Base-by-base conservation (phyloP, 1,284 basidiomycete species). In the Sanghuangporus weigelae region DNA sequence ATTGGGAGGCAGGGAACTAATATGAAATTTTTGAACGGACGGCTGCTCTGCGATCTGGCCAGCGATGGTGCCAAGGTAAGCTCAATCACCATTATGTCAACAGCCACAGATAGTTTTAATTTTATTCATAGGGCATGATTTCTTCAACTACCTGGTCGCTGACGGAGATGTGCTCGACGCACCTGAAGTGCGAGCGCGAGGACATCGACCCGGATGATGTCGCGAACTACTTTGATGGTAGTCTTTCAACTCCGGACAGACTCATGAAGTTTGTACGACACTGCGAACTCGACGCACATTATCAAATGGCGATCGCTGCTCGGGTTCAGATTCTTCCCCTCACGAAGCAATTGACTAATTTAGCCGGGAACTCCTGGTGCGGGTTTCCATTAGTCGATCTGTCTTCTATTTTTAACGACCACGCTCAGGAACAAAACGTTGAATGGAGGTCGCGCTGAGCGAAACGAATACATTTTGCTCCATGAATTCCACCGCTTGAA, bases 381-480 rank as follows among this genome's bases (percentile, higher is more conserved):
- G 84, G 74, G 12, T 16, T n/a, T n/a, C 16, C 44, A 14, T 46
- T 21, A 7, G 8, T 7, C 44, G 7, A 46, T 14, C 16, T 42
- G 44, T 38, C n/a, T 21, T 59, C 42, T 26, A 54, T 19, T 19
- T 48, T 31, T 51, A 21, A 31, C 68, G 14, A 69, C 36, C n/a
- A 48, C 40, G 35, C 36, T 49, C 67, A 95, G 93, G 93, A 97
- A 95, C 75, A 92, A 95, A 70, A 98, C 96, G 0, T 76, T 98
- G 55, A 96, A 95, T 69, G 93, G 95, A 68, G 96, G 96, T 69
- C 93, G 97, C 67, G 96, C 97, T 0, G 96, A 98, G 73, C 91
- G 97, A 42, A 99, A 99, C 77, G 97, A 99, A 76, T 99, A 96
- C 80, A 99, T 99, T 84, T 77, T 99, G 66, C 81, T 99, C 19